Evolutionary conservation across 1,284 basidiomycete species (phyloP), one percentile per base, ranked within the genome.

Genomic region (Trichosporon sp.): DNA sequence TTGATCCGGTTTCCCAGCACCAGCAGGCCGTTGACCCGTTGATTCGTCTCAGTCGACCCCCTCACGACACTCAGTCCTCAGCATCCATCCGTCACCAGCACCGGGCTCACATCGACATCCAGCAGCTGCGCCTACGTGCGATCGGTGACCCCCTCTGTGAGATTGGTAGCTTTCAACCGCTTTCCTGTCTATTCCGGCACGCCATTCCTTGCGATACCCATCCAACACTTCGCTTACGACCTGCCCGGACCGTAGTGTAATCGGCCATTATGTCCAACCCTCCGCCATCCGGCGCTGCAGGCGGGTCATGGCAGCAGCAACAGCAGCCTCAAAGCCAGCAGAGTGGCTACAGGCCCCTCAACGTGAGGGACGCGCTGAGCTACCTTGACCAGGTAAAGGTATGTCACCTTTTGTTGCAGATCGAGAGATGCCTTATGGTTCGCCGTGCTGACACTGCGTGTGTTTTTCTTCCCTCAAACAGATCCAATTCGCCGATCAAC

Each of bases 341-440:
- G 21, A 43, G 72, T 2, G 68, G 59, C 37, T 84, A 84, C 71
- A 71, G 84, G 37, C 84, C 84, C 43, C 75, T 85, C 54, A 85
- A 85, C 69, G 84, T 85, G 14, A 72, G 93, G 71, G 96, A 98
- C 86, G 96, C 96, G n/a, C 88, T 98, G 80, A 92, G 91, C 80
- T 99, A 99, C 79, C 89, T 98, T 78, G 96, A 98, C 85, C 93
- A 94, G 72, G 96, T 98, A 86, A 98, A 98, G 87, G 84, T 85
- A 74, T 79, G 83, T 79, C 56, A 66, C 31, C 32, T 31, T 26
- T 26, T 65, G 38, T n/a, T 19, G 21, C 70, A n/a, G 10, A 16
- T 26, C 31, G 21, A 16, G 8, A 48, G 19, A 12, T 7, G 19
- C 40, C 59, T 26, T 11, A 31, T 64, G 16, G 31, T 51, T 32